Base-by-base conservation (phyloP, 441 rosid genomes). In the Cnidoscolus chayamansa region DNA sequence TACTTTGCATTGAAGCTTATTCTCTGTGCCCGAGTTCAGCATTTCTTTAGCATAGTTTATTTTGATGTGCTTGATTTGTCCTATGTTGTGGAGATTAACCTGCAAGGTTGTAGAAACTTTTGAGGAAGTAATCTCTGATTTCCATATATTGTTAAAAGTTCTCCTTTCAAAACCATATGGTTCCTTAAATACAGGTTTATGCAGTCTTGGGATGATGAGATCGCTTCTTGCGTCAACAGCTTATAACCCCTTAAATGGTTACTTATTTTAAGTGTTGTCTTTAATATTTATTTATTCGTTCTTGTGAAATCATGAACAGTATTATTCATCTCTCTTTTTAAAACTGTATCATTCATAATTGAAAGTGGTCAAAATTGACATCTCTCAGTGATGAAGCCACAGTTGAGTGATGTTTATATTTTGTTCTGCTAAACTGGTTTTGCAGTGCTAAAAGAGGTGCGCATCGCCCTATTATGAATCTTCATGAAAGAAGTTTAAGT, bases 391-490 rank as follows among this genome's bases (percentile, higher is more conserved):
- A 5, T 67, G 19, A 35, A 72, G 67, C 32, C 35, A 54, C 51
- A 1, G 31, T 59, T 70, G 40, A 60, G n/a, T 11, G 59, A 13
- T 37, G 17, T 58, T 49, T 62, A 17, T 60, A 32, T 53, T 40
- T 40, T 47, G 11, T 68, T 54, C 25, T 72, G 20, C 9, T 19
- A 16, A 65, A 53, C 70, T 81, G 78, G 53, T 47, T 72, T 57
- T 78, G 80, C 85, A 89, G 94, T 82, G 80, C 83, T 49, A 83
- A 82, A 79, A 84, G 91, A 81, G 91, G 90, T 69, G 81, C 81
- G 7, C 94, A 89, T 82, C 90, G 87, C 30, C 94, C 94, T 67
- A 89, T 87, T 73, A 89, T 89, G 91, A 89, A 83, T 85, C 90
- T 89, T 71, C 91, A 89, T 73, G 93, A 89, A 79, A 83, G 94